phyloP scores from a whole-genome alignment of 495 filamentous ascomycete species.

The Hyphodiscus hymeniophilus region DNA sequence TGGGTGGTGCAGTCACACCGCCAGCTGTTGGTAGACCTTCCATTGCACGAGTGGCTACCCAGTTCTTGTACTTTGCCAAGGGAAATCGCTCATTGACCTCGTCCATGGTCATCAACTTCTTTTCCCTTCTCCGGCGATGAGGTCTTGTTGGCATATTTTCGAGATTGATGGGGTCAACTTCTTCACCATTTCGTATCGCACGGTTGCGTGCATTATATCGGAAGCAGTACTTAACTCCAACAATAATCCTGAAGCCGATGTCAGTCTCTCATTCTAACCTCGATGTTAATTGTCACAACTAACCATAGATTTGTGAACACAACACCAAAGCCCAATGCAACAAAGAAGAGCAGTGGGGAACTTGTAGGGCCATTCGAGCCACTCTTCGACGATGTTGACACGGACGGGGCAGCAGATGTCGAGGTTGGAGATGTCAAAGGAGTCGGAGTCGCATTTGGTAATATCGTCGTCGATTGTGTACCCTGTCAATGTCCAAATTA shows the following conservation, averaged over 20 bases:
- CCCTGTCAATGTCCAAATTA: background rate
- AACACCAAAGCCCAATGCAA: constrained; percentile 93
- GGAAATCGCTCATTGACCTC: constrained; percentile 98
- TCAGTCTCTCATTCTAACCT: constrained; percentile 6
- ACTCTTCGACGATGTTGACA: constrained; percentile 5
- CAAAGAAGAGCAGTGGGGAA: constrained; percentile 91
- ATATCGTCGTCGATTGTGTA: background rate
- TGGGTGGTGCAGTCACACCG: constrained; percentile 61
- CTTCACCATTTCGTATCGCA: constrained; percentile 65
- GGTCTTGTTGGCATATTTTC: constrained; percentile 71
- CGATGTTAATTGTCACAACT: constrained; percentile 26
- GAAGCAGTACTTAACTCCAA: constrained; percentile 99
- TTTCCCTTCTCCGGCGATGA: constrained; percentile 72
- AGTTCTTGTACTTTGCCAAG: constrained; percentile 89
- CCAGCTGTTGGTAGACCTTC: constrained; percentile 79
- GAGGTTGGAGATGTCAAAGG: constrained; percentile 2
- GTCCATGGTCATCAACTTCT: constrained; percentile 97
- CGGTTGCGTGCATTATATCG: constrained; percentile 94
- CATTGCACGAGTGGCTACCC: constrained; percentile 74
- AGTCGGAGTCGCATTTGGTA: background rate
- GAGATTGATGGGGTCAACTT: constrained; percentile 82
- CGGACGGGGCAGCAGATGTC: constrained; percentile 3
- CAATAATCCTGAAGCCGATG: constrained; percentile 75
- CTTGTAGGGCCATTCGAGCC: constrained; percentile 55
- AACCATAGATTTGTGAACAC: constrained; percentile 99